phyloP scores from a whole-genome alignment of 345 rosid genomes.

The Theobroma cacao region DNA sequence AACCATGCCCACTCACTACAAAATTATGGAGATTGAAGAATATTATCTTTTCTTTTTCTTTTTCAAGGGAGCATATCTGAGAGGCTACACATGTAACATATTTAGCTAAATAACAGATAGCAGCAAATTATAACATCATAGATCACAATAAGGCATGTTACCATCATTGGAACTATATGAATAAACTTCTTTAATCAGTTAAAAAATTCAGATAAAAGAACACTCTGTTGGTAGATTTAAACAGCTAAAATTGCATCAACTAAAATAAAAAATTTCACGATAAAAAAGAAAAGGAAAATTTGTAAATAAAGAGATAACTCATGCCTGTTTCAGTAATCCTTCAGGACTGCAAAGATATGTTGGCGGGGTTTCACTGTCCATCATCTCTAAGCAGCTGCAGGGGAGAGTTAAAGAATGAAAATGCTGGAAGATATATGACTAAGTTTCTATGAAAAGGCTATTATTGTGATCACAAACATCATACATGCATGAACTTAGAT shows the following conservation, averaged over 20 bases:
- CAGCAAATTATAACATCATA: background rate
- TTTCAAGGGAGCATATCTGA: background rate
- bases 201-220: background rate
- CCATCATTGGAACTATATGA: background rate
- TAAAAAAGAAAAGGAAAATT: background rate
- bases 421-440: conserved; percentile 2
- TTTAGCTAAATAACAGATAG: background rate
- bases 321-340: conserved; percentile 61
- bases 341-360: conserved; percentile 69
- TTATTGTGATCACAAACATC: background rate
- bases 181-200: background rate
- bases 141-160: background rate
- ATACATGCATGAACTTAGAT: background rate
- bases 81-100: background rate
- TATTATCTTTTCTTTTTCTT: background rate
- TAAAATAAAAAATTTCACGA: conserved; percentile 5
- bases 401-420: background rate
- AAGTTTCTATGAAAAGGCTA: background rate
- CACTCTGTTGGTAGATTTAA: background rate
- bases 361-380: conserved; percentile 56
- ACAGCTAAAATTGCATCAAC: background rate
- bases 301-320: background rate
- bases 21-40: background rate
- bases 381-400: conserved; percentile 62
- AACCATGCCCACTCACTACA: background rate